Base-by-base conservation (phyloP, 805 yeast species). In the Millerozyma acaciae region DNA sequence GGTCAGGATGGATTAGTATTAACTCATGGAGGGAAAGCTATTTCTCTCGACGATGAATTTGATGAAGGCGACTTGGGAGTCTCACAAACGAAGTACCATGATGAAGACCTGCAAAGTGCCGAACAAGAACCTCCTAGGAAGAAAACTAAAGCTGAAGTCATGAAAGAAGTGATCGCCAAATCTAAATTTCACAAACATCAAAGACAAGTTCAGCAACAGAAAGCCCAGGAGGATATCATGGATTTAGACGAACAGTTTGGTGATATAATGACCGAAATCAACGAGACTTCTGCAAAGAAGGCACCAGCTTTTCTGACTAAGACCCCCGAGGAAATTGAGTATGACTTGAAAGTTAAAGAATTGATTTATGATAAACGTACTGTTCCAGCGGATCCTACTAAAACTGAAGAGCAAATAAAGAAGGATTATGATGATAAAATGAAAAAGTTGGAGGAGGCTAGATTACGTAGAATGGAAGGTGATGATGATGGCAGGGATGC, bases 101-200 rank as follows among this genome's bases (percentile, higher is more conserved):
- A 62, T 14, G 75, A 60, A 15, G 72, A 57, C 30, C 42, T 44
- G 19, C 31, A 47, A 15, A 34, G 36, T 38, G 39, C 42, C 6
- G 57, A 47, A 7, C 53, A 41, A 4, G 55, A 47, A 1, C 60
- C 49, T 29, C 78, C 80, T 1, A 56, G 63, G n/a, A 71, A 78
- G 38, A 81, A 79, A 58, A 76, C 86, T 13, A 84, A 84, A 50
- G 82, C 84, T 23, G 94, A 84, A 56, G 90, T 84, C 23, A 84
- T 84, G 94, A 75, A 80, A 44, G 94, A 84, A 53, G 75, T 84
- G 30, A 84, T 84, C 38, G 87, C 93, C 22, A 84, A 84, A 57
- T 81, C 93, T 12, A 84, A 84, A 49, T 79, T 73, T 47, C 75
- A 83, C 57, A 84, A 81, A 49, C 80, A 79, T 21, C 84, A 83